Evolutionary conservation across 495 filamentous ascomycete genomes (phyloP), one percentile per base, ranked within the genome.

Genomic region (Schizothecium vesticola): DNA sequence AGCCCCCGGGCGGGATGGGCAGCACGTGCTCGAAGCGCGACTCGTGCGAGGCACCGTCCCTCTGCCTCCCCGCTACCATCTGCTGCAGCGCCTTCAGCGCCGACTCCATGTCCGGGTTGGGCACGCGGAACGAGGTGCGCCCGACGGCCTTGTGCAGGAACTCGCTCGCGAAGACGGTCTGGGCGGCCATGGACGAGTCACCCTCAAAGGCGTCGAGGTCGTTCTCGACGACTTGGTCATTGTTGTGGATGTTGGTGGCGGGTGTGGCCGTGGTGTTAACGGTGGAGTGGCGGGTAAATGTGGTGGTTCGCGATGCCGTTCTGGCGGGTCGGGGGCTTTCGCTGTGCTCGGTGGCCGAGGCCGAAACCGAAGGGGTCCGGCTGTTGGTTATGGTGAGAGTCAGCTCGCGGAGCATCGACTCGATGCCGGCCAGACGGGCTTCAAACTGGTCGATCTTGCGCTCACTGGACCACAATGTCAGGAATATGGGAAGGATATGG

Each of bases 401-500:
- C 62, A 84, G 66, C 51, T 76, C 79, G 24, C 78, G 80, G 1
- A 90, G 79, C 65, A 85, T 79, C 23, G 77, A 68, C 71, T 85
- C 89, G 64, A 91, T 90, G 55, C 80, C 79, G 3, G 80, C 83
- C 8, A 91, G 82, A 5, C 88, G 87, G 57, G 85, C 79, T 70
- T 88, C 88, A 62, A 91, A 89, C 29, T 83, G 75, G 71, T 90
- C 88, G 59, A 91, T 89, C 76, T 91, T 91, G 68, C 80, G 83
- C 76, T 91, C 89, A 75, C 88, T 91, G 63, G 21, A 21, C 25
- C 8, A 16, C 69, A 11, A 36, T 23, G n/a, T 13, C 36, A 24
- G 21, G 16, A 19, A 21, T 22, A 1, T 25, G 59, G 55, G 23
- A 60, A 26, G 11, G 12, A 62, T 13, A 43, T 29, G 7, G 16